Evolutionary conservation across 768 basidiomycete species (phyloP).

Genomic region (Lactarius indigo): DNA sequence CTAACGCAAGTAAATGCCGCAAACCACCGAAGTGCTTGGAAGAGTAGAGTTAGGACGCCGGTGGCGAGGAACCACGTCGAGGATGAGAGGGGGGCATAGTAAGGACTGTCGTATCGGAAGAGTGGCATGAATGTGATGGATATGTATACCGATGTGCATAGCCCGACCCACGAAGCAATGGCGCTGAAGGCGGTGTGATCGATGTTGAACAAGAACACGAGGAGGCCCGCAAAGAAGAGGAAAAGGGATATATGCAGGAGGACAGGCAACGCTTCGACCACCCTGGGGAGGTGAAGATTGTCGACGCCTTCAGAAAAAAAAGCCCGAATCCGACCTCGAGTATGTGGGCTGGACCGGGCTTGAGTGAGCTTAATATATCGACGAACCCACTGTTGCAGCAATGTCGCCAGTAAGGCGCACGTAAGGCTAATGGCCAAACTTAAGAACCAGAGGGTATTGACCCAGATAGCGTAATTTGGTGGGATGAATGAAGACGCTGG

Average conservation of each 20-base stretch:
- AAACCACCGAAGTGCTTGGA: not conserved
- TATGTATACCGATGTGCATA: not conserved
- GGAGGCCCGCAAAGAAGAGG: slow-evolving; percentile 7
- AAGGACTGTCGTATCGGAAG: no score
- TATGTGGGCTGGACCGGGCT: not conserved
- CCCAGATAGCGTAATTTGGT: not conserved
- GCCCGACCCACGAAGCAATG: not conserved
- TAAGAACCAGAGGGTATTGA: slow-evolving; percentile 6
- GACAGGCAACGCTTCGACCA: not conserved
- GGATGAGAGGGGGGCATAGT: not conserved
- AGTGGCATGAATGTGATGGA: not conserved
- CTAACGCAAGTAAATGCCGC: not conserved
- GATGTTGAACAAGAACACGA: slow-evolving; percentile 2
- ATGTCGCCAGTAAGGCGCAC: not conserved
- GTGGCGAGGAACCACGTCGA: not conserved
- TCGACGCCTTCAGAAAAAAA: not conserved
- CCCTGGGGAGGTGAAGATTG: not conserved
- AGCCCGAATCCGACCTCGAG: not conserved
- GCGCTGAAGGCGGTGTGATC: not conserved
- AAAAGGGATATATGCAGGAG: slow-evolving; percentile 1
- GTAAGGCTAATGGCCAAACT: slow-evolving; percentile 2
- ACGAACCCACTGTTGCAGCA: slow-evolving; percentile 9
- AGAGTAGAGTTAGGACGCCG: not conserved
- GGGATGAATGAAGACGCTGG: not conserved
- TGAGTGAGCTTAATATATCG: not conserved